These are phyloP conservation scores for Pythium periplocum DNA, from an alignment of 352 stramenopile species.

Conservation along the genomic window DNA sequence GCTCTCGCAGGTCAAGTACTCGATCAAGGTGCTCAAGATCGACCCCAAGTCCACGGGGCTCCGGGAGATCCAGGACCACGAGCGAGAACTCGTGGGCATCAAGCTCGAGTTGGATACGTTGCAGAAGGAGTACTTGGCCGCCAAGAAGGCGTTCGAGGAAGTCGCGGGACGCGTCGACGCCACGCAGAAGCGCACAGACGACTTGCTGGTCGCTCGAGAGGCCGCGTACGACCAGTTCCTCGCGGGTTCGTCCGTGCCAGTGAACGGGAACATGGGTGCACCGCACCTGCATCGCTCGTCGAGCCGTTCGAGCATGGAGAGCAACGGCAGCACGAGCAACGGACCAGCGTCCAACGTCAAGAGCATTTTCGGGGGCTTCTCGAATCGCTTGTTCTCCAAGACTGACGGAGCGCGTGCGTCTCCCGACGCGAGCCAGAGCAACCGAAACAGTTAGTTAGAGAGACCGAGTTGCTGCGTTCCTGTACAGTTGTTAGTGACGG, in stretches of 20 bases:
- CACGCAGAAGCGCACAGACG: slow-evolving; percentile 68
- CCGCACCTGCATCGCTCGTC: slow-evolving; percentile 26
- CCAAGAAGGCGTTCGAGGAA: slow-evolving; percentile 79
- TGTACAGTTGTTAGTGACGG: too few species aligned
- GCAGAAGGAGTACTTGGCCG: slow-evolving; percentile 75
- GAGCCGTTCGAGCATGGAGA: slow-evolving; percentile 31
- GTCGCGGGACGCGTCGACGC: slow-evolving; percentile 60
- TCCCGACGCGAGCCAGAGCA: slow-evolving; percentile 30
- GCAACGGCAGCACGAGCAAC: slow-evolving; percentile 24
- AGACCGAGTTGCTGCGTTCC: too few species aligned
- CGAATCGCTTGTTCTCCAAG: slow-evolving; percentile 56
- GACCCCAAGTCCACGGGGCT: slow-evolving; percentile 47
- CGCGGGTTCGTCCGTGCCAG: slow-evolving; percentile 20
- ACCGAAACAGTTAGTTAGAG: too few species aligned
- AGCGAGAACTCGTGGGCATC: slow-evolving; percentile 68
- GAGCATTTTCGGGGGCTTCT: slow-evolving; percentile 56
- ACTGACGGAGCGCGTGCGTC: slow-evolving; percentile 54
- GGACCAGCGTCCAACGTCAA: slow-evolving; percentile 1
- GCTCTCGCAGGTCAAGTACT: slow-evolving; percentile 85
- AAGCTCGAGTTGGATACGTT: slow-evolving; percentile 73
- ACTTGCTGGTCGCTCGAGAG: slow-evolving; percentile 61
- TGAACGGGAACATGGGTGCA: slow-evolving; percentile 18
- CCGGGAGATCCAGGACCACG: slow-evolving; percentile 60
- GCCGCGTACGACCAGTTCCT: slow-evolving; percentile 74
- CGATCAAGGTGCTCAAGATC: slow-evolving; percentile 82